phyloP scores from a whole-genome alignment of 208 protist species.

The Willaertia magna region DNA sequence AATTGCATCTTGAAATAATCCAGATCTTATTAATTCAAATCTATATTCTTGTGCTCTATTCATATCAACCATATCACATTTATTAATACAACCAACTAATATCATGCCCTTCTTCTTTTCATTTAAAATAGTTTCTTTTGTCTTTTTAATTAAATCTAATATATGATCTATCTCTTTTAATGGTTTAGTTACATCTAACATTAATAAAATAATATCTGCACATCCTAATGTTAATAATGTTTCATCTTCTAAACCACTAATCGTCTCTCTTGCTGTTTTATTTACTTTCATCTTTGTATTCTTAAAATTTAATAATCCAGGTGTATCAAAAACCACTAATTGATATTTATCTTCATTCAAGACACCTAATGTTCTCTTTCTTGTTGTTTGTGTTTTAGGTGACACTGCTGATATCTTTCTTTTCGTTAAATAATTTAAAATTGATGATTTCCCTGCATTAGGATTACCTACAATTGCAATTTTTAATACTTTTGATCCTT shows the following conservation, averaged over 20 bases:
- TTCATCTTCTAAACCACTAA: not conserved
- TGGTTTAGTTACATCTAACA: slow-evolving; percentile 7
- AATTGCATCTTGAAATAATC: not conserved
- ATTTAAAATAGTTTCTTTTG: not conserved
- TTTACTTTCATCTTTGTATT: not conserved
- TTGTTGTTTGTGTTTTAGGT: slow-evolving; percentile 4
- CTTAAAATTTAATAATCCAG: not conserved
- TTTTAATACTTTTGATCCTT: not conserved
- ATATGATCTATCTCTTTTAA: not conserved
- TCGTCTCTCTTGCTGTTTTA: not conserved
- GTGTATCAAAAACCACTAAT: slow-evolving; percentile 8
- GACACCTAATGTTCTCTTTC: not conserved
- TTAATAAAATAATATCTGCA: not conserved
- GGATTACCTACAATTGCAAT: slow-evolving; percentile 1
- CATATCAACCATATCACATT: not conserved
- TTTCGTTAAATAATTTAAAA: not conserved
- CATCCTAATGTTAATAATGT: not conserved
- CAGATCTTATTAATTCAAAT: not conserved
- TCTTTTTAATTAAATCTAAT: not conserved
- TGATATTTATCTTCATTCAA: not conserved
- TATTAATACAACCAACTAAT: not conserved
- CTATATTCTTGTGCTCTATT: not conserved
- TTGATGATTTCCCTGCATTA: slow-evolving; percentile 10
- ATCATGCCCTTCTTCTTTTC: not conserved
- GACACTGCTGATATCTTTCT: slow-evolving; percentile 9